Percentiles rank a stretch among this genome's conserved stretches.
Evolutionary conservation across 2,329 filamentous ascomycete species (phyloP).

Genomic region (Alternaria sp.): DNA sequence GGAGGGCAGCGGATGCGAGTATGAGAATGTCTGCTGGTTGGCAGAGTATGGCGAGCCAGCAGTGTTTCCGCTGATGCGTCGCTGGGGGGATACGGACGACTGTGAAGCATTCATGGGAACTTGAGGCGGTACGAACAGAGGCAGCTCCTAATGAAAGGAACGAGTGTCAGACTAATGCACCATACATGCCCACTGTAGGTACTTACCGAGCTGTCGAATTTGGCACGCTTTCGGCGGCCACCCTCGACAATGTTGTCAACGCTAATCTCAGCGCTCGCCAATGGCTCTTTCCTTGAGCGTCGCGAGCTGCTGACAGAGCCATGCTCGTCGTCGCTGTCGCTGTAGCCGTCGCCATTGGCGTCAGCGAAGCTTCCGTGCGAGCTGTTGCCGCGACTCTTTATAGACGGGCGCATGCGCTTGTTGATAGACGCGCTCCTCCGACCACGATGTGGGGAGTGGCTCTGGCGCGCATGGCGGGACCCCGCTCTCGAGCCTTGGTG

Average conservation of each 20-base stretch:
- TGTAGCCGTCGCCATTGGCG: constrained; percentile 70
- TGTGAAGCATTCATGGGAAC: constrained; percentile 93
- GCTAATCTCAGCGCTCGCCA: constrained; percentile 96
- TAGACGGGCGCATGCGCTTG: constrained; percentile 69
- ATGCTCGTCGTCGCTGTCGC: constrained; percentile 83
- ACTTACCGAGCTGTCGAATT: constrained; percentile 96
- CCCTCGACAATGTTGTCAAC: constrained; percentile 98
- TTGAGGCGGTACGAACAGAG: constrained; percentile 82
- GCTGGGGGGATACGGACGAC: constrained; percentile 92
- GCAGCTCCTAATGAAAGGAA: constrained; percentile 74
- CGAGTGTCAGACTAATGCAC: constrained; percentile 30
- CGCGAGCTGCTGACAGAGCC: constrained; percentile 74
- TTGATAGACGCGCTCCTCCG: constrained; percentile 80
- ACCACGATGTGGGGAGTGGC: constrained; percentile 75
- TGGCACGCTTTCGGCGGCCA: constrained; percentile 90
- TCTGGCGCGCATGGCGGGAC: constrained; percentile 74
- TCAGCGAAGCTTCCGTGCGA: constrained; percentile 67
- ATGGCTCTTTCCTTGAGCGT: constrained; percentile 78
- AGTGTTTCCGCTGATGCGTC: constrained; percentile 76
- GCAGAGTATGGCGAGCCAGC: constrained; percentile 76
- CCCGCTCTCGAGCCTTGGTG: constrained; percentile 70
- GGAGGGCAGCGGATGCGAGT: constrained; percentile 78
- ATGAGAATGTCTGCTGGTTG: constrained; percentile 80
- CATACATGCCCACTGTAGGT: constrained; percentile 14
- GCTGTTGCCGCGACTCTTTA: constrained; percentile 71